Base-by-base conservation (phyloP, 1,284 basidiomycete species). In the Cryptococcus hybrid region DNA sequence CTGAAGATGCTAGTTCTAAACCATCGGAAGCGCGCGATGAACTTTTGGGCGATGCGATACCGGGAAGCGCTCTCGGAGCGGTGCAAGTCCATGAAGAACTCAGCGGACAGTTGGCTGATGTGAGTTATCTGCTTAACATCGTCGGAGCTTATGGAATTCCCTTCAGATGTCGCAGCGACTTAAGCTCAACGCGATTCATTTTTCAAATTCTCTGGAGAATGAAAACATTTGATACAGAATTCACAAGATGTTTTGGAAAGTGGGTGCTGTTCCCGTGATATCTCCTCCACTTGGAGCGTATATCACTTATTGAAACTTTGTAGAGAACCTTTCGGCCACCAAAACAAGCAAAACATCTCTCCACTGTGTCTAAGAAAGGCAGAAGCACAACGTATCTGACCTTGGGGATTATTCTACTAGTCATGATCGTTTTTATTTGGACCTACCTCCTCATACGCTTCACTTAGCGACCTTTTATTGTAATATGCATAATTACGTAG, bases 391-490 rank as follows among this genome's bases (percentile, higher is more conserved):
- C 78, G 4, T 79, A 77, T 62, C 61, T 79, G 62, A 76, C 73
- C 5, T 52, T 79, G 1, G 72, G 72, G 1, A 64, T 76, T 4
- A 65, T 77, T 30, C 18, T 75, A 3, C 56, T 73, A 1, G 78
- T 79, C 6, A 59, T 76, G 38, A 54, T 79, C 18, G 59, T 74
- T 35, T 79, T 76, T 58, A 58, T 77, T 12, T 79, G 78, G 78
- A 79, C 77, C 7, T 77, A 77, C 60, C 64, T 78, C 63, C 66
- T 79, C 47, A 79, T 79, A 51, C 69, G 76, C 8, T 74, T 79
- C 57, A 77, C 76, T 2, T 78, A 45, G 55, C 40, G 11, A 11
- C 3, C 15, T 3, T 42, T 42, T 42, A 15, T 15, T 11, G 40
- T 42, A 12, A 11, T 6, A 48, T 48, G 15, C 47, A 30, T 30